Evolutionary conservation across 495 filamentous ascomycete species (phyloP), one percentile per base, ranked within the genome.

Genomic region (Penicillium paradoxum): DNA sequence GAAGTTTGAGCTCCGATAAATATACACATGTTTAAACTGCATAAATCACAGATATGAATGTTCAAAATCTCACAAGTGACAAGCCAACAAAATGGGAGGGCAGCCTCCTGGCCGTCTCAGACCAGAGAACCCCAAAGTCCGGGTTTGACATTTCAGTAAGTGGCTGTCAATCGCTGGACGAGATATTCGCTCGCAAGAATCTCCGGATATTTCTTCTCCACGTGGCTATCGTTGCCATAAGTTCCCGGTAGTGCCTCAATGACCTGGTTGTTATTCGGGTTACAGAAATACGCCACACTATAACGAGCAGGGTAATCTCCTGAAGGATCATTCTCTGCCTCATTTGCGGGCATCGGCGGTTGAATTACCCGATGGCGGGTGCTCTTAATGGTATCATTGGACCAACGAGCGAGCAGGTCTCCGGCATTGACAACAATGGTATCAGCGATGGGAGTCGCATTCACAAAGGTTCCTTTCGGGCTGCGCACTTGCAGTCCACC

Each of bases 351-450:
- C 50, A 54, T 57, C 0, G 86, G 88, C 6, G 92, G 92, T 69
- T 96, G 85, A 9, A 97, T 87, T 2, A 97, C 92, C 18, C 91
- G 81, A 65, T 97, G 92, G 46, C 87, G 82, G 0, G 92, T 97
- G 53, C 84, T 89, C 71, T 85, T 87, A 64, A 97, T 92, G 5
- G 79, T 83, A 60, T 91, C 90, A 62, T 97, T 97, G 36, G 84
- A 88, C 92, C 92, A 97, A 27, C 91, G 73, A 3, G 89, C 86
- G 38, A 97, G 70, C 59, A 97, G 56, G 70, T 97, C 92, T 1
- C 91, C 92, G 1, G 91, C 91, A 66, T 97, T 97, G 27, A 97
- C 79, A 6, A 97, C 89, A 48, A 93, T 86, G 3, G 90, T 91
- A 45, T 83, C 86, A 25, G 83, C 74, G 48, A 95, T 89, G 0